A percentile compares a stretch with the other conserved stretches of the same genome.
Evolutionary conservation across 331 rosid genomes (phyloP).

Genomic region (Prunus yedoensis): DNA sequence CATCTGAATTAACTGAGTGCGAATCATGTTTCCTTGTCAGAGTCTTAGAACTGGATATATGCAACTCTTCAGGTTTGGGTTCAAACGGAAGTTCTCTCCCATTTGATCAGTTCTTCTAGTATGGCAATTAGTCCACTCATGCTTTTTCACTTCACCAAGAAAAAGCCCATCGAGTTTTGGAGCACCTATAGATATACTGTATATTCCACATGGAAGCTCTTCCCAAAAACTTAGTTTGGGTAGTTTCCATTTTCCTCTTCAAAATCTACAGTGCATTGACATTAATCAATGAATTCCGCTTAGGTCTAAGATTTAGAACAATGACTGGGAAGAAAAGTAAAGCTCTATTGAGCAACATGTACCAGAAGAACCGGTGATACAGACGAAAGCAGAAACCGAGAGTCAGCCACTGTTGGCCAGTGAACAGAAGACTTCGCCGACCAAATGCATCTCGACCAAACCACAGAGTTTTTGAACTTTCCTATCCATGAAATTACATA

Average conservation of each 20-base stretch:
- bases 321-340: not conserved
- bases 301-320: not conserved
- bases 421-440: slow-evolving; percentile 91
- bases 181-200: slow-evolving; percentile 49
- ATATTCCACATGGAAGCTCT: slow-evolving; percentile 91
- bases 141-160: slow-evolving; percentile 61
- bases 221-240: slow-evolving; percentile 67
- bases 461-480: slow-evolving; percentile 76
- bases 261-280: slow-evolving; percentile 37
- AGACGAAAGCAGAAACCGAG: slow-evolving; percentile 72
- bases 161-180: slow-evolving; percentile 35
- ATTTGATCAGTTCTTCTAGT: slow-evolving; percentile 61
- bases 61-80: slow-evolving; percentile 53
- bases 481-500: slow-evolving; percentile 42
- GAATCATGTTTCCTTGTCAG: slow-evolving; percentile 25
- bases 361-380: slow-evolving; percentile 81
- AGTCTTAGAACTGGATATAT: slow-evolving; percentile 27
- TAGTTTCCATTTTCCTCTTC: slow-evolving; percentile 50
- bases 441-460: slow-evolving; percentile 97
- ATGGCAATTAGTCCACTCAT: slow-evolving; percentile 63
- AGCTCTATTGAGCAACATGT: slow-evolving; percentile 24
- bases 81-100: slow-evolving; percentile 78
- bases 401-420: slow-evolving; percentile 82
- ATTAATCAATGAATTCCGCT: slow-evolving; percentile 14
- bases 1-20: slow-evolving; percentile 31